Evolutionary conservation across 2,329 filamentous ascomycete species (phyloP).

Genomic region (Trichoderma asperellum): DNA sequence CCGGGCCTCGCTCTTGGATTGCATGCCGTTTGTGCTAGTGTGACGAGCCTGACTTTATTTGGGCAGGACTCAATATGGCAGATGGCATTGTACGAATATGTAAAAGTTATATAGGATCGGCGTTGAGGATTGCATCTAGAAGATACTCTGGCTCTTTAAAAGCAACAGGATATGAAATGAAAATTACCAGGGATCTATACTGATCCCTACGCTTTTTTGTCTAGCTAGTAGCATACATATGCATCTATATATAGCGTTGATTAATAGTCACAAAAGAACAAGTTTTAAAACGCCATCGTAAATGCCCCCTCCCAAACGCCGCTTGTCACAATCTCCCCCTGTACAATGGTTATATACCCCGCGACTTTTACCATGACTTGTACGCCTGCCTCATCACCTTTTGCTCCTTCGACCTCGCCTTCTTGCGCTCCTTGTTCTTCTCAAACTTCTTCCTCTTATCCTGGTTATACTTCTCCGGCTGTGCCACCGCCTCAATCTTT

Average conservation of each 20-base stretch:
- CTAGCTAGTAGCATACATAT: constrained; percentile 21
- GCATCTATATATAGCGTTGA: neutral
- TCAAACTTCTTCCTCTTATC: constrained; percentile 85
- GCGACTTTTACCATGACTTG: constrained; percentile 50
- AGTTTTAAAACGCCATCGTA: constrained; percentile 16
- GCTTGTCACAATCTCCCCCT: neutral
- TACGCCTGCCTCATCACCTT: constrained; percentile 73
- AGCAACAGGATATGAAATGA: neutral
- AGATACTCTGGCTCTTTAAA: constrained; percentile 4
- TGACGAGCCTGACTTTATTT: neutral
- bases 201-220: constrained; percentile 1
- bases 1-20: neutral
- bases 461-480: constrained; percentile 76
- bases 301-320: constrained; percentile 31
- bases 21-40: neutral
- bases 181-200: neutral
- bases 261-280: neutral
- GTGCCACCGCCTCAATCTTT: constrained; percentile 81
- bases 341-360: neutral
- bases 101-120: constrained; percentile 17
- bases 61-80: neutral
- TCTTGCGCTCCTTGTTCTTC: constrained; percentile 80
- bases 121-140: constrained; percentile 7
- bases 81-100: constrained; percentile 20
- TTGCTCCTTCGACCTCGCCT: constrained; percentile 75